These are phyloP conservation scores for Besnoitia besnoiti DNA, from an alignment of 169 alveolate genomes.

Conservation along the genomic window DNA sequence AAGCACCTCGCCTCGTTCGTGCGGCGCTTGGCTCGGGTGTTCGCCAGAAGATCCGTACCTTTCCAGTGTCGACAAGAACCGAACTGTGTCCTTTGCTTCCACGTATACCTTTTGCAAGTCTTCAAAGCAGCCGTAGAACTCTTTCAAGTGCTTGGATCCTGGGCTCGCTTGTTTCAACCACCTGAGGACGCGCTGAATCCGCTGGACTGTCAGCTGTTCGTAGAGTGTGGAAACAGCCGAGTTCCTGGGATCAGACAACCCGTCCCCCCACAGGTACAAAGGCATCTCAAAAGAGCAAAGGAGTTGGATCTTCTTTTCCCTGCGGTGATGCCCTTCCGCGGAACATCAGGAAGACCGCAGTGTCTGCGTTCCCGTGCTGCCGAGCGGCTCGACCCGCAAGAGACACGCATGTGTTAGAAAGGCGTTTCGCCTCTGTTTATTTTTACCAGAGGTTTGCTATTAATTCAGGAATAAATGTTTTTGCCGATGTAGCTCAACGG, in stretches of 20 bases:
- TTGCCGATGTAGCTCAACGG: background rate
- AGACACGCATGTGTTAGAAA: background rate
- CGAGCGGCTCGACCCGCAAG: background rate
- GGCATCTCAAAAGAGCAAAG: too few relatives aligned
- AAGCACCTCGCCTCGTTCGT: slow-evolving; percentile 69
- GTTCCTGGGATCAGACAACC: slow-evolving; percentile 13
- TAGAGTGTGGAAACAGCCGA: slow-evolving; percentile 72
- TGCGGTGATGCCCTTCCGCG: too few relatives aligned
- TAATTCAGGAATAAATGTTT: background rate
- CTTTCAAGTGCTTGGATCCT: slow-evolving; percentile 5
- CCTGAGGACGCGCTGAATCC: slow-evolving; percentile 49
- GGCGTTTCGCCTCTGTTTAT: too few relatives aligned
- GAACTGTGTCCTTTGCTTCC: slow-evolving; percentile 91
- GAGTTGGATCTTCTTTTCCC: background rate
- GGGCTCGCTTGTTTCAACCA: slow-evolving; percentile 25
- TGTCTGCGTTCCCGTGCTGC: background rate
- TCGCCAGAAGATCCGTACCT: slow-evolving; percentile 61
- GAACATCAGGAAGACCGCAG: background rate
- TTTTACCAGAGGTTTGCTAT: too few relatives aligned
- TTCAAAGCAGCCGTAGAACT: slow-evolving; percentile 58
- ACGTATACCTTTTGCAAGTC: slow-evolving; percentile 86
- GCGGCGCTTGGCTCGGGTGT: slow-evolving; percentile 70
- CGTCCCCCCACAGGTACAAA: background rate
- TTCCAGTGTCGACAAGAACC: slow-evolving; percentile 91
- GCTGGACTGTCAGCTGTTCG: slow-evolving; percentile 75